Evolutionary conservation across 2,329 filamentous ascomycete species (phyloP).

Genomic region (Ceratocystiopsis brevicomis): DNA sequence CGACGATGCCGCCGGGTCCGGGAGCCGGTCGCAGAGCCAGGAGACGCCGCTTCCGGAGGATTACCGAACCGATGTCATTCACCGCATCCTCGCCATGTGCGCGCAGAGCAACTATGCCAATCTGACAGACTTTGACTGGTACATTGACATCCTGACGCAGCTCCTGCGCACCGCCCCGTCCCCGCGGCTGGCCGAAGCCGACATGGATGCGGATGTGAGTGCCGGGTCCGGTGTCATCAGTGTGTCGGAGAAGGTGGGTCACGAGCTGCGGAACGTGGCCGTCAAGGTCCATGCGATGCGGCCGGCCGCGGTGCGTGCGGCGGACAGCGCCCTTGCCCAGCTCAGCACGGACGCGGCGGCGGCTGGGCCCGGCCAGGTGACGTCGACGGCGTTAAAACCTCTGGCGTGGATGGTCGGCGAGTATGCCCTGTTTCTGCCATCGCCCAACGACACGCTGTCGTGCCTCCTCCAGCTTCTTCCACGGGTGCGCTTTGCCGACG

Average conservation of each 20-base stretch:
- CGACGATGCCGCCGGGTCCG: conserved; percentile 25
- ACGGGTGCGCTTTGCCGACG: conserved; percentile 37
- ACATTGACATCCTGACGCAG: conserved; percentile 75
- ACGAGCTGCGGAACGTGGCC: conserved; percentile 73
- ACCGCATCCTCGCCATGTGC: conserved; percentile 73
- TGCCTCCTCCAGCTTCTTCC: conserved; percentile 51
- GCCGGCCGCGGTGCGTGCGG: conserved; percentile 60
- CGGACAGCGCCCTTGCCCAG: conserved; percentile 53
- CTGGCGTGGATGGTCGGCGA: conserved; percentile 79
- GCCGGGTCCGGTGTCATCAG: conserved; percentile 25
- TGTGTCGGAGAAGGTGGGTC: conserved; percentile 50
- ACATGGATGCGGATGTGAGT: conserved; percentile 2
- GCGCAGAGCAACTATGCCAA: conserved; percentile 74
- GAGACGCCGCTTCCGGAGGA: conserved; percentile 58
- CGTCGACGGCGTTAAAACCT: conserved; percentile 50
- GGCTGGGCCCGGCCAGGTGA: conserved; percentile 30
- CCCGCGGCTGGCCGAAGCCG: conserved; percentile 21
- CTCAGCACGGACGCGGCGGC: conserved; percentile 26
- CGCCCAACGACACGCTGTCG: conserved; percentile 53
- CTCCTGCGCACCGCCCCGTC: conserved; percentile 52
- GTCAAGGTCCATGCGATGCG: conserved; percentile 80
- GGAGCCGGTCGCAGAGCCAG: conserved; percentile 18
- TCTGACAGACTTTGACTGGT: conserved; percentile 90
- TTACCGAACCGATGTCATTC: conserved; percentile 68
- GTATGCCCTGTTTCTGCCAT: conserved; percentile 53